A percentile compares a stretch with the other conserved stretches of the same genome.
phyloP scores from a whole-genome alignment of 2,329 filamentous ascomycete genomes.

The Botrytis squamosa region DNA sequence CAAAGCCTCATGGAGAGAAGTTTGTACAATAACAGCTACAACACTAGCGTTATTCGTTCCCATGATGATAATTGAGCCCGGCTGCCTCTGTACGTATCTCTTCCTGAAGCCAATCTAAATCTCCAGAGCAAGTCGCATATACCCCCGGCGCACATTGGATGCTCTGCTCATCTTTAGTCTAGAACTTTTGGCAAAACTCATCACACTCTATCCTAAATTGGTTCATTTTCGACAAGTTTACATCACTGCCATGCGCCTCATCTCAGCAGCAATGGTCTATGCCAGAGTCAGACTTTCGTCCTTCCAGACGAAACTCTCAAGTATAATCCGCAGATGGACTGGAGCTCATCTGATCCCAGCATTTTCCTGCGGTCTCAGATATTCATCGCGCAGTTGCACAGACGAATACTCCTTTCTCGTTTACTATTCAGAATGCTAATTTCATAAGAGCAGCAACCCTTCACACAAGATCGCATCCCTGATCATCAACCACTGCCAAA shows the following conservation, averaged over 20 bases:
- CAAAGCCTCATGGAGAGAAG: background rate
- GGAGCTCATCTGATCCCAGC: no score
- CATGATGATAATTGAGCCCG: background rate
- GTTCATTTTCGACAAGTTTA: background rate
- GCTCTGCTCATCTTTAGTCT: background rate
- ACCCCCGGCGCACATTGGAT: background rate
- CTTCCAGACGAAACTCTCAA: background rate
- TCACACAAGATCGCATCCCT: background rate
- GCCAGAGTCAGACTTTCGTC: background rate
- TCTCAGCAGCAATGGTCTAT: background rate
- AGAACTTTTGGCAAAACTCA: background rate
- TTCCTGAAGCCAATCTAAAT: background rate
- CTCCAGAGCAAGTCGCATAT: background rate
- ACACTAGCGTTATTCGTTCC: background rate
- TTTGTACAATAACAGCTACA: background rate
- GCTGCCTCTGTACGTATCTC: background rate
- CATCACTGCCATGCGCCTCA: background rate
- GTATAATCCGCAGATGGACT: background rate
- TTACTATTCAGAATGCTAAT: background rate
- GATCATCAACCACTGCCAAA: background rate
- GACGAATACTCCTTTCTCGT: background rate
- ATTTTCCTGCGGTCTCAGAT: background rate
- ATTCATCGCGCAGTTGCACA: background rate
- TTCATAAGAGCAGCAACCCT: background rate
- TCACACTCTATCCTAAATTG: background rate